Evolutionary conservation across 176 grass and related monocot species (phyloP).

Genomic region (maize (Zea mays)): Zm-B73-REFERENCE-NAM-5.0 NC_050099.1:205874501-205875000

Average conservation of each 20-base stretch:
- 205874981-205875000: slow-evolving; percentile 3
- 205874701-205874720: not conserved
- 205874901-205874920: slow-evolving; percentile 81
- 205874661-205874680: not conserved
- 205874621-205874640: slow-evolving; percentile 25
- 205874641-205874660: not conserved
- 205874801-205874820: slow-evolving; percentile 77
- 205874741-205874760: not conserved
- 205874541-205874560: slow-evolving; percentile 78
- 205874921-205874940: slow-evolving; percentile 88
- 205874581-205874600: slow-evolving; percentile 84
- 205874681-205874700: not conserved
- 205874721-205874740: not conserved
- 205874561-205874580: slow-evolving; percentile 70
- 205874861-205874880: slow-evolving; percentile 97
- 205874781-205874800: not conserved
- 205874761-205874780: not conserved
- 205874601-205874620: slow-evolving; percentile 95
- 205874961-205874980: not conserved
- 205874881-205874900: slow-evolving; percentile 93
- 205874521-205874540: slow-evolving; percentile 86
- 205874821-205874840: slow-evolving; percentile 98
- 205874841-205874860: slow-evolving; percentile 89
- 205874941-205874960: slow-evolving; percentile 68
- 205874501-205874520: slow-evolving; percentile 92